A percentile compares a stretch with the other conserved stretches of the same genome.
phyloP scores from a whole-genome alignment of 176 grass and related monocot genomes.

The Carex pumila region DNA sequence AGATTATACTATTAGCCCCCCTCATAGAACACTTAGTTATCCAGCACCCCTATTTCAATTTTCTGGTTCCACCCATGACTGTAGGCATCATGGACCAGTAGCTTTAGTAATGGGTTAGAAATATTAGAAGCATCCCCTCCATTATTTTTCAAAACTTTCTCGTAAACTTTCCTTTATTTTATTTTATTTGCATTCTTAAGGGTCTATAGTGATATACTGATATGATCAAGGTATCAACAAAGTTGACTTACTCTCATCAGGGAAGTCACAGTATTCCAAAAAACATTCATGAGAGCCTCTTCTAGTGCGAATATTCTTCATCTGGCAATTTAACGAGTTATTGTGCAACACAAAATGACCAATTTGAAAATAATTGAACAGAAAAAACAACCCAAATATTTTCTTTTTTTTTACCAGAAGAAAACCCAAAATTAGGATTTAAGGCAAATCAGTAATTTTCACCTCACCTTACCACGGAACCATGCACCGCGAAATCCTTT shows the following conservation, averaged over 20 bases:
- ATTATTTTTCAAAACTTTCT: no score
- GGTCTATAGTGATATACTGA: neutral
- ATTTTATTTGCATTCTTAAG: no score
- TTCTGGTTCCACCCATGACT: neutral
- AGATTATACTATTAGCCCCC: no score
- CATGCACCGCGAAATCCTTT: slow-evolving; percentile 45
- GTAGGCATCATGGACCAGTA: neutral
- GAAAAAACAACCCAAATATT: neutral
- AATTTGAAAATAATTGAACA: neutral
- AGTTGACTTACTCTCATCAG: slow-evolving; percentile 45
- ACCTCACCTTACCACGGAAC: slow-evolving; percentile 64
- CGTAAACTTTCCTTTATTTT: no score
- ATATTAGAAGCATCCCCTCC: neutral
- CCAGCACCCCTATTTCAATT: no score
- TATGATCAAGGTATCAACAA: neutral
- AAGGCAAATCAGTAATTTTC: neutral
- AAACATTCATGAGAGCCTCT: slow-evolving; percentile 30
- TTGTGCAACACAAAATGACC: neutral
- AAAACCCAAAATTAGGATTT: neutral
- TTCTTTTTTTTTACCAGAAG: neutral
- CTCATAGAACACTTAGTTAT: no score
- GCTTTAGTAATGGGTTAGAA: neutral
- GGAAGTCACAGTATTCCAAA: slow-evolving; percentile 68
- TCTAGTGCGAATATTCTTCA: slow-evolving; percentile 24
- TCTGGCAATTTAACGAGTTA: slow-evolving; percentile 29